Evolutionary conservation across 2,329 filamentous ascomycete genomes (phyloP).

Genomic region (Arthroderma uncinatum): DNA sequence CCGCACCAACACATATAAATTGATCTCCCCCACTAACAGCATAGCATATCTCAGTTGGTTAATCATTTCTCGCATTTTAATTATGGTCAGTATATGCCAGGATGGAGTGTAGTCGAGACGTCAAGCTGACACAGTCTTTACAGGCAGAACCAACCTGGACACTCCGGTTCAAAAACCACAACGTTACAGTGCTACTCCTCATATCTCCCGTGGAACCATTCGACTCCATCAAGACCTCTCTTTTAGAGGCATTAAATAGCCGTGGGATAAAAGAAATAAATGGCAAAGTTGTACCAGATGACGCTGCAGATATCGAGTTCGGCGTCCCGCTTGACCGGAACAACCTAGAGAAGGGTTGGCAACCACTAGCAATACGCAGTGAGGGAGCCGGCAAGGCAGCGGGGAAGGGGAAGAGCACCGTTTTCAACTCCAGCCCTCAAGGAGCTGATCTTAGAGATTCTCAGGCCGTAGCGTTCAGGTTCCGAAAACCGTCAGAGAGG

Average conservation of each 20-base stretch:
- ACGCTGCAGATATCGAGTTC: conserved; percentile 36
- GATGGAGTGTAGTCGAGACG: background rate
- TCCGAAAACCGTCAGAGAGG: conserved; percentile 26
- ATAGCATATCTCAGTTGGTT: background rate
- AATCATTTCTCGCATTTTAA: background rate
- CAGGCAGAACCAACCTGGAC: conserved; percentile 45
- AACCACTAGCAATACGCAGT: conserved; percentile 28
- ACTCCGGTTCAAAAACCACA: conserved; percentile 61
- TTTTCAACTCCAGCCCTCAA: conserved; percentile 23
- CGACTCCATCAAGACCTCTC: conserved; percentile 44
- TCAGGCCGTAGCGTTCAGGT: conserved; percentile 31
- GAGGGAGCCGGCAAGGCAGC: conserved; percentile 19
- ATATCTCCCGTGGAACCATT: conserved; percentile 50
- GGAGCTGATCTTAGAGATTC: conserved; percentile 32
- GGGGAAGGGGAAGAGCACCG: conserved; percentile 23
- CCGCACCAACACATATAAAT: too few species aligned
- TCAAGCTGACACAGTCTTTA: background rate
- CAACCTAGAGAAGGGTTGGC: conserved; percentile 42
- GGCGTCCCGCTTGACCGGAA: conserved; percentile 39
- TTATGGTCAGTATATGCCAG: background rate
- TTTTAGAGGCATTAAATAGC: conserved; percentile 46
- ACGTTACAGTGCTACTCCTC: conserved; percentile 59
- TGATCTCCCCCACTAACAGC: background rate
- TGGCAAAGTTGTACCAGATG: conserved; percentile 27
- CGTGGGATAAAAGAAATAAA: conserved; percentile 33